Conservation (phyloP, 2,329 filamentous ascomycete genomes). For the Cytospora mali region DNA sequence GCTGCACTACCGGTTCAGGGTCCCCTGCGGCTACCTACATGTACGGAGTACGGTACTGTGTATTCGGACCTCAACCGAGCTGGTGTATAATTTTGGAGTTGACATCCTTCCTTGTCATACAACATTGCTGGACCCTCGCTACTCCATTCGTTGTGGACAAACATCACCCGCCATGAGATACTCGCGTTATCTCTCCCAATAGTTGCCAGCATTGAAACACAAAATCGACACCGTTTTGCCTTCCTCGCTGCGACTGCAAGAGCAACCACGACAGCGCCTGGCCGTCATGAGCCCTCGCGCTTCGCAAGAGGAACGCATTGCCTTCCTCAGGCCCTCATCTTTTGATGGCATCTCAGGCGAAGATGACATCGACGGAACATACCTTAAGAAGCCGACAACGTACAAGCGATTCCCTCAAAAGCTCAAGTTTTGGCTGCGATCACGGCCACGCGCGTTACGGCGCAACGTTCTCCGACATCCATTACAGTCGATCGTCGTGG, state of each 20-base stretch:
- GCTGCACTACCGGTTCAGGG: too few species aligned
- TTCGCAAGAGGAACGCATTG: slow-evolving; percentile 26
- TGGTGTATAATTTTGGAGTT: neutral
- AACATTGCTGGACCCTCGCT: neutral
- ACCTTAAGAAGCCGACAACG: slow-evolving; percentile 2
- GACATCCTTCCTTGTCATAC: neutral
- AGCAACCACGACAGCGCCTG: neutral
- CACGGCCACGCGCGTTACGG: slow-evolving; percentile 23
- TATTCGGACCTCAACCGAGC: neutral
- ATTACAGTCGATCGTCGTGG: slow-evolving; percentile 13
- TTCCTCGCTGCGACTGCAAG: too few species aligned
- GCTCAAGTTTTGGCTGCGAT: slow-evolving; percentile 24
- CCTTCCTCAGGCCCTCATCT: slow-evolving; percentile 21
- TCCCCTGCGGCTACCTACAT: neutral
- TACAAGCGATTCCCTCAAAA: slow-evolving; percentile 10
- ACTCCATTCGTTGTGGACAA: too few species aligned
- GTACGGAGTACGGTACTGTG: too few species aligned
- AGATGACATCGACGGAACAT: slow-evolving; percentile 18
- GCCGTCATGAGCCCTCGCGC: slow-evolving; percentile 19
- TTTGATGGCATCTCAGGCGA: slow-evolving; percentile 21
- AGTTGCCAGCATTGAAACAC: neutral
- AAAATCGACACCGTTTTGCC: neutral
- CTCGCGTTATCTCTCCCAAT: too few species aligned
- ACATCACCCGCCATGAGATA: too few species aligned
- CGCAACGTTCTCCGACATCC: slow-evolving; percentile 25